A percentile compares a stretch with the other conserved stretches of the same genome.
Evolutionary conservation across 2,329 filamentous ascomycete species (phyloP).

Genomic region (Harringtonia aguacate): DNA sequence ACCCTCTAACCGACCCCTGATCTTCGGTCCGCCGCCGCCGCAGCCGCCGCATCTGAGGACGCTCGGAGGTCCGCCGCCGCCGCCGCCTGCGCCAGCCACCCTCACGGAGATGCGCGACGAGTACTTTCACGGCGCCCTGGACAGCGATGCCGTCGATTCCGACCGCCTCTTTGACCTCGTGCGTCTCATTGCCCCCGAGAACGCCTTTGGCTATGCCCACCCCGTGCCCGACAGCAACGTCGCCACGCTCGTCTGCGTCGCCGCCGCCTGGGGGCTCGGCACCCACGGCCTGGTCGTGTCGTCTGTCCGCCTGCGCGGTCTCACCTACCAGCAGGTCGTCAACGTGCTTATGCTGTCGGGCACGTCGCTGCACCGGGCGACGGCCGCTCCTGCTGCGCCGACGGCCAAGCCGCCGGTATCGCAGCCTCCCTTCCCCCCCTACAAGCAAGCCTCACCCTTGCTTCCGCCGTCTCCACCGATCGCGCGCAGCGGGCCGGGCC

Average conservation of each 20-base stretch:
- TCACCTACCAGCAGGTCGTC: conserved; percentile 6
- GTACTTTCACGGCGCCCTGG: conserved; percentile 5
- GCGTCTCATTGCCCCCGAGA: conserved; percentile 7
- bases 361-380: conserved; percentile 2
- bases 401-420: no score
- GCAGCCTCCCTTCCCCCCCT: no score
- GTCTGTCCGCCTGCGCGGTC: not conserved
- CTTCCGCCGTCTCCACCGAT: no score
- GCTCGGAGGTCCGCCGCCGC: not conserved
- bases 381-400: not conserved
- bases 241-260: conserved; percentile 4
- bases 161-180: conserved; percentile 5
- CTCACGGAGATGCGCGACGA: conserved; percentile 6
- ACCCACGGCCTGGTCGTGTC: conserved; percentile 1
- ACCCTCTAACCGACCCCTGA: not conserved
- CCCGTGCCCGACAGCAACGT: conserved; percentile 1
- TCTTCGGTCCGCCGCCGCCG: no score
- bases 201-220: conserved; percentile 5
- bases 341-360: conserved; percentile 8
- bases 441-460: no score
- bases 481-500: no score
- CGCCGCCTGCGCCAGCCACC: no score
- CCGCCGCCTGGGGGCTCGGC: conserved; percentile 10
- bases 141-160: not conserved
- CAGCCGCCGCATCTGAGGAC: not conserved